Evolutionary conservation across 2,329 filamentous ascomycete genomes (phyloP), one percentile per base, ranked within the genome.

Genomic region (Macrophomina tecta): DNA sequence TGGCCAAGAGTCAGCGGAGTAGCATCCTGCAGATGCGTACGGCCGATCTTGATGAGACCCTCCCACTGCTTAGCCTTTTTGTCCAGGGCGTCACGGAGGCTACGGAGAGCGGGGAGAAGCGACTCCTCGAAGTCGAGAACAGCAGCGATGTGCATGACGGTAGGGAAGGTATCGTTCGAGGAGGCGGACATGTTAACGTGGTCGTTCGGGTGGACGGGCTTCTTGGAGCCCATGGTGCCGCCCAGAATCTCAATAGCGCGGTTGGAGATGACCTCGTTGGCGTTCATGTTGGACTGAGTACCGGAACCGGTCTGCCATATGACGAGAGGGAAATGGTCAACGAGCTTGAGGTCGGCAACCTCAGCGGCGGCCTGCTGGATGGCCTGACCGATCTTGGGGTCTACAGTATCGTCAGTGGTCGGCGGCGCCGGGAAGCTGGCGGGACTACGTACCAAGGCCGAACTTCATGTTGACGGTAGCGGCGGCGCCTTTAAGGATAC

Each of bases 241-340:
- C 95, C 95, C 64, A 98, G 87, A 70, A 98, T 97, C 85, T 98
- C 94, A 81, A 98, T 98, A 71, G 95, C 95, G 72, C 95, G 92
- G 88, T 98, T 99, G 71, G 94, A 97, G 82, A 99, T 98, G 82
- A 99, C 95, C 82, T 99, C 95, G 85, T 99, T 99, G 79, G 94
- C 94, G 84, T 99, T 99, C 95, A 98, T 98, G 89, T 97, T 98
- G 81, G 94, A 97, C 86, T 98, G 95, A 36, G 95, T 98, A 78
- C 95, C 95, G 61, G 95, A 98, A 70, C 95, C 95, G 65, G 95
- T 99, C 86, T 99, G 95, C 95, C 95, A 99, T 77, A 99, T 94
- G 67, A 98, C 94, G 69, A 98, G 91, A 71, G 95, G 95, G 84
- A 99, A 98, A 86, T 98, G 94, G 81, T 97, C 94, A 76, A 96